Base-by-base conservation (phyloP, 257 asterid genomes). In the Lantana camara region DNA sequence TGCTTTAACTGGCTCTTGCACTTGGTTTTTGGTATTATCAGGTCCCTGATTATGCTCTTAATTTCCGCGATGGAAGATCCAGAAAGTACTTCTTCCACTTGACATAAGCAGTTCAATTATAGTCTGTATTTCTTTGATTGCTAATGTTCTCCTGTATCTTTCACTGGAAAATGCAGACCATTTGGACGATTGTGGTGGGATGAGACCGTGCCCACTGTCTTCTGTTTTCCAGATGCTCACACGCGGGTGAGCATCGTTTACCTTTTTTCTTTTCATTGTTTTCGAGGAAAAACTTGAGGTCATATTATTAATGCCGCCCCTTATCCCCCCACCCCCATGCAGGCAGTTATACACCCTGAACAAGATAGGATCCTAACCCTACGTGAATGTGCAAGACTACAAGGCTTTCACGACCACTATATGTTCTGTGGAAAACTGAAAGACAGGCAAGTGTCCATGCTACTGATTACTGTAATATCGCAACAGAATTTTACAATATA, bases 181-280 rank as follows among this genome's bases (percentile, higher is more conserved):
- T 82, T 82, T 19, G 76, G 59, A 50, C 72, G 85, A 24, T 40
- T 82, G 72, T 82, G 85, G 88, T 79, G 85, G 81, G 81, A 79
- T 40, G 88, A 79, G 64, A 82, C 85, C 17, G 77, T 82, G 29
- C 72, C 88, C 10, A 79, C 81, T 1, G 79, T 81, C 66, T 50
- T 81, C 66, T 80, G 85, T 64, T 70, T 29, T 29, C 85, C 85
- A 5, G 82, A 70, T 67, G 17, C 12, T 53, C 85, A 63, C 75
- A 15, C 16, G 27, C 75, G 77, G 72, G 85, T 80, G 38, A 63
- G 67, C 63, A 66, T 76, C 50, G 64, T 57, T 46, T 3, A 19
- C 67, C 53, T 60, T 23, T 1, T 37, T 23, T 29, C 27, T 61
- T 64, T 40, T n/a, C 37, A 34, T 48, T 50, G 17, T 20, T 44